A percentile compares a stretch with the other conserved stretches of the same genome.
Evolutionary conservation across 2,329 filamentous ascomycete genomes (phyloP).

Genomic region (Sclerotinia glacialis): DNA sequence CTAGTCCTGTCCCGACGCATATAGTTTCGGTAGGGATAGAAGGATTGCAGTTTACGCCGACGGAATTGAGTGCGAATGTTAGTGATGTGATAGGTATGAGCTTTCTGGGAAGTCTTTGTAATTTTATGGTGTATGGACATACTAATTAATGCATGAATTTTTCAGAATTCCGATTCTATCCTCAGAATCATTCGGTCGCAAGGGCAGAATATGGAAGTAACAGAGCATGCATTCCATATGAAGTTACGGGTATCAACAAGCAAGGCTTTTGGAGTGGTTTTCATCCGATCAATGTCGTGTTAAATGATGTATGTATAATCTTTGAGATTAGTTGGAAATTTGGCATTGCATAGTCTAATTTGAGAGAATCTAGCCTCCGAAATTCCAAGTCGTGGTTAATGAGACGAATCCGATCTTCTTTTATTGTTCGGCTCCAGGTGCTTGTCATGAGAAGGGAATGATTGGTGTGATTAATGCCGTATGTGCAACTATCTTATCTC

Average conservation of each 20-base stretch:
- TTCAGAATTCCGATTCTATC: conserved; percentile 57
- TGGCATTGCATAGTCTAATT: neutral
- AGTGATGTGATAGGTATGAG: conserved; percentile 32
- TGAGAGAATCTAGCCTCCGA: conserved; percentile 38
- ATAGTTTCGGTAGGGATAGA: conserved; percentile 24
- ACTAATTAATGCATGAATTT: conserved; percentile 17
- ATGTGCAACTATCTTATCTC: conserved; percentile 30
- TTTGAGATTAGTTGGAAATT: neutral
- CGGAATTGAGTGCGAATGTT: conserved; percentile 28
- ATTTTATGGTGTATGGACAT: neutral
- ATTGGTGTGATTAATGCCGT: conserved; percentile 75
- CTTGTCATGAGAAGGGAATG: conserved; percentile 65
- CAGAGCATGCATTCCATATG: conserved; percentile 63
- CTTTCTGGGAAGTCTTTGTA: neutral
- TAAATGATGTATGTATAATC: conserved; percentile 42
- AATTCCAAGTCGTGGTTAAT: conserved; percentile 52
- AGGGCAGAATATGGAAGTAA: conserved; percentile 50
- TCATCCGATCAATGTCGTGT: conserved; percentile 44
- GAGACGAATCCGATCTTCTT: conserved; percentile 64
- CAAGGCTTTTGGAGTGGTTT: conserved; percentile 54
- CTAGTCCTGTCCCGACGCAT: conserved; percentile 9
- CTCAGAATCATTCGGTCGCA: conserved; percentile 60
- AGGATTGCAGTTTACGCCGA: conserved; percentile 27
- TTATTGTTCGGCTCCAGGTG: conserved; percentile 66
- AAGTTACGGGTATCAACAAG: conserved; percentile 51